phyloP scores from a whole-genome alignment of 2,329 filamentous ascomycete genomes.

The Cladophialophora yegresii region DNA sequence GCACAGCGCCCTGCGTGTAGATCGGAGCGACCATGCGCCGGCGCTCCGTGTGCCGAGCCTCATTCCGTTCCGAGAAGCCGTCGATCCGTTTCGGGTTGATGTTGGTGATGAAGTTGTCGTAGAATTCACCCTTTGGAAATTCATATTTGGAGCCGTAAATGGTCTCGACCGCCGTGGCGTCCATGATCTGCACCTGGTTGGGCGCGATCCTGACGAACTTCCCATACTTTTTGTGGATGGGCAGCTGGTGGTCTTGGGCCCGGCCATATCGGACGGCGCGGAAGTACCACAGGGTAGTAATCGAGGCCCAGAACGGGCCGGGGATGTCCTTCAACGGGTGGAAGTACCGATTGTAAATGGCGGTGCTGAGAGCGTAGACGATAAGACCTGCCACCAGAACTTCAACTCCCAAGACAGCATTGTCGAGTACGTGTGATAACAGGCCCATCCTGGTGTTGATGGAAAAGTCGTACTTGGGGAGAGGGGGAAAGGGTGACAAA shows the following conservation, averaged over 20 bases:
- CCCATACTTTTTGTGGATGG: conserved; percentile 35
- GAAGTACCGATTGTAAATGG: conserved; percentile 32
- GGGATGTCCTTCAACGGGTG: conserved; percentile 29
- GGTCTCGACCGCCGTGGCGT: conserved; percentile 27
- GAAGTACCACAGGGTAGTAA: conserved; percentile 31
- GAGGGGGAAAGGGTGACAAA: not conserved
- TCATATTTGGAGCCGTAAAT: conserved; percentile 28
- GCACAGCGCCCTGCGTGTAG: conserved; percentile 32
- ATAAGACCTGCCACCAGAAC: conserved; percentile 8
- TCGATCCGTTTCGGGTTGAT: conserved; percentile 19
- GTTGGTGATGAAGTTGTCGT: conserved; percentile 27
- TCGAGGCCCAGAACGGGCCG: conserved; percentile 31
- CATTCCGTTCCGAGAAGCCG: conserved; percentile 28
- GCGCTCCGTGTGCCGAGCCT: conserved; percentile 25
- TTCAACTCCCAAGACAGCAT: conserved; percentile 4
- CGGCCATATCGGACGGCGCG: conserved; percentile 22
- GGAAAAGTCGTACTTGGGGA: not conserved
- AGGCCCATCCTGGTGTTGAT: conserved; percentile 17
- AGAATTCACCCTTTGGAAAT: conserved; percentile 29
- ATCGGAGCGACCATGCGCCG: conserved; percentile 26
- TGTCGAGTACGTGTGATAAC: conserved; percentile 14
- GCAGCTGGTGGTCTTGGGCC: conserved; percentile 23
- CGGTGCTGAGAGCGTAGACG: conserved; percentile 16
- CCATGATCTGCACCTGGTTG: conserved; percentile 26
- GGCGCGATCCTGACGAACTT: conserved; percentile 30